phyloP scores from a whole-genome alignment of 2,329 filamentous ascomycete species.

The Endoconidiophora laricicola region DNA sequence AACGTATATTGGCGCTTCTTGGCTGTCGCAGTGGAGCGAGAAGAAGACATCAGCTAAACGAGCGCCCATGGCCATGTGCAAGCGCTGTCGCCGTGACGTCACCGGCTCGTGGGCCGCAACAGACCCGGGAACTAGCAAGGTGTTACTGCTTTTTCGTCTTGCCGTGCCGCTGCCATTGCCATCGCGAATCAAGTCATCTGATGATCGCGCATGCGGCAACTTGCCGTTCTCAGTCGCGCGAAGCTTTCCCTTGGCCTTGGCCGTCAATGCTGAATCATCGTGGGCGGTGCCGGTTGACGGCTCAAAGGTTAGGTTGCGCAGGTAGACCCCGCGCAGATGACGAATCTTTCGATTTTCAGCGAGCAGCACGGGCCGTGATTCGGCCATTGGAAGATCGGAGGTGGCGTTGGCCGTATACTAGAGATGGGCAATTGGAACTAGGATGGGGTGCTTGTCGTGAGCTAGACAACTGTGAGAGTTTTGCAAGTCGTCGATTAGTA shows the following conservation, averaged over 20 bases:
- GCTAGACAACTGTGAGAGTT: too few species aligned
- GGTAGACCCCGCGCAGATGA: constrained; percentile 70
- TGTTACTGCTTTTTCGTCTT: constrained; percentile 52
- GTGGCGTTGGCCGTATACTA: not conserved
- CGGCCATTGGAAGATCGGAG: constrained; percentile 8
- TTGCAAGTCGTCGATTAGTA: too few species aligned
- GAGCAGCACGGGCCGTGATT: constrained; percentile 33
- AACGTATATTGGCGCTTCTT: constrained; percentile 67
- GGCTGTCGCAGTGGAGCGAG: constrained; percentile 49
- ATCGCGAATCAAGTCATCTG: constrained; percentile 23
- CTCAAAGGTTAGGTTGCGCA: constrained; percentile 67
- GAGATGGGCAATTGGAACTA: not conserved
- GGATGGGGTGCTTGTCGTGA: too few species aligned
- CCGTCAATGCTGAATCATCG: constrained; percentile 61
- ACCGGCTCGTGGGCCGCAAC: constrained; percentile 18
- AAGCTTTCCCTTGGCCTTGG: constrained; percentile 34
- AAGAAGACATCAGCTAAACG: constrained; percentile 79
- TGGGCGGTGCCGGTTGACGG: constrained; percentile 41
- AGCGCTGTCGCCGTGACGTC: constrained; percentile 45
- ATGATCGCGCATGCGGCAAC: constrained; percentile 40
- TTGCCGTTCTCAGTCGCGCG: constrained; percentile 29
- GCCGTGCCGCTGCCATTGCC: not conserved
- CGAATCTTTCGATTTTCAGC: constrained; percentile 73
- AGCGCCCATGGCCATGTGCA: constrained; percentile 57
- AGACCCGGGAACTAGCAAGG: not conserved